Percentiles rank a stretch among this genome's conserved stretches.
phyloP scores from a whole-genome alignment of 1,284 basidiomycete species.

The Ustilago hordei region DNA sequence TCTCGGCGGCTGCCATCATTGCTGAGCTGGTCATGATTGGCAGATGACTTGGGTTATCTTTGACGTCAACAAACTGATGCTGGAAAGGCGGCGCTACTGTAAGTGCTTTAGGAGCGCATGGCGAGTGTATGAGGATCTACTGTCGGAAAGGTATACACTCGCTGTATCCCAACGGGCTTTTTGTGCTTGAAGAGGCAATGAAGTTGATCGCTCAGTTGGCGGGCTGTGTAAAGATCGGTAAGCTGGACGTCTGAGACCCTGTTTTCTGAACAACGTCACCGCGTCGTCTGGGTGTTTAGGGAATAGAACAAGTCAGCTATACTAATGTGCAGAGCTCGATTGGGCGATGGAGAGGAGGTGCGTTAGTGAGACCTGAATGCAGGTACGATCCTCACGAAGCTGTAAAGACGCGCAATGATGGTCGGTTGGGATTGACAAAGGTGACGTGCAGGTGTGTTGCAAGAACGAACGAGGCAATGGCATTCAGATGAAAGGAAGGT shows the following conservation, averaged over 20 bases:
- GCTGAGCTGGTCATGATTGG: slow-evolving; percentile 42
- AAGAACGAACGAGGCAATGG: background rate
- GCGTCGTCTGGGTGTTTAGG: background rate
- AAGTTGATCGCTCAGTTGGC: background rate
- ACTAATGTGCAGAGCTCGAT: background rate
- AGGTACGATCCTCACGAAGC: too few relatives aligned
- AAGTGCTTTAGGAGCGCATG: slow-evolving; percentile 10
- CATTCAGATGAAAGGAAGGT: background rate
- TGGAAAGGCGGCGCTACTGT: background rate
- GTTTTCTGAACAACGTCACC: background rate
- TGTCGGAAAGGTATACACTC: background rate
- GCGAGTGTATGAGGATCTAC: background rate
- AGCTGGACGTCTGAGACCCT: background rate
- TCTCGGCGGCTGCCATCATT: slow-evolving; percentile 55
- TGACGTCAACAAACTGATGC: slow-evolving; percentile 2
- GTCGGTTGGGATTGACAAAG: too few relatives aligned
- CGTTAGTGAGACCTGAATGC: background rate
- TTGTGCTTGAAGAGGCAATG: background rate
- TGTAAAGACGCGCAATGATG: too few relatives aligned
- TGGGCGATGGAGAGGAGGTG: background rate
- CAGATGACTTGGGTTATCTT: background rate
- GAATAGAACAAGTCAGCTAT: background rate
- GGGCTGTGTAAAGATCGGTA: background rate
- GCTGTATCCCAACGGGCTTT: background rate
- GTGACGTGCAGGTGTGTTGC: background rate